Evolutionary conservation across 495 filamentous ascomycete genomes (phyloP).

Genomic region (Xylaria grammica): DNA sequence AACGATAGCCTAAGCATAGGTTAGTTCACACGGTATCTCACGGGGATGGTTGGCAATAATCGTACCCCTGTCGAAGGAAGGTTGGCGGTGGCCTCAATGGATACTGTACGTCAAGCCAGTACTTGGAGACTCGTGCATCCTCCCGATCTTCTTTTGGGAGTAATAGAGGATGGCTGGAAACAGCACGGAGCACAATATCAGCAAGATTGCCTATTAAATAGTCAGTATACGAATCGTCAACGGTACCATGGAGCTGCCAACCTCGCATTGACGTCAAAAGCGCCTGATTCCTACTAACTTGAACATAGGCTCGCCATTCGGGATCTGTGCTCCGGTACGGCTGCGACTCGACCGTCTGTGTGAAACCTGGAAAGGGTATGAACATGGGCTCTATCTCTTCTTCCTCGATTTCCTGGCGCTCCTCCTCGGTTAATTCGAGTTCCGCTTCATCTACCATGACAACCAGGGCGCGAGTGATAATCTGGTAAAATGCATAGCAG

Average conservation of each 20-base stretch:
- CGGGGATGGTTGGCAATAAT: neutral
- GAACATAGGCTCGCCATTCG: slow-evolving; percentile 72
- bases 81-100: slow-evolving; percentile 48
- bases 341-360: slow-evolving; percentile 44
- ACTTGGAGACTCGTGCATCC: slow-evolving; percentile 31
- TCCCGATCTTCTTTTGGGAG: slow-evolving; percentile 29
- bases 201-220: slow-evolving; percentile 36
- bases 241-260: slow-evolving; percentile 35
- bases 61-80: slow-evolving; percentile 47
- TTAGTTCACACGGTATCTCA: slow-evolving; percentile 22
- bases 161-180: slow-evolving; percentile 21
- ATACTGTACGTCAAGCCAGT: slow-evolving; percentile 49
- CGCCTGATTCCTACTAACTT: slow-evolving; percentile 58
- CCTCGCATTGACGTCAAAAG: slow-evolving; percentile 55
- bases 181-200: slow-evolving; percentile 27
- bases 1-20: slow-evolving; percentile 34
- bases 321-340: slow-evolving; percentile 67
- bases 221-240: neutral
- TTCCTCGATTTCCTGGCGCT: slow-evolving; percentile 40
- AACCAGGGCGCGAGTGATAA: slow-evolving; percentile 40
- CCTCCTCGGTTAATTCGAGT: slow-evolving; percentile 25
- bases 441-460: slow-evolving; percentile 29
- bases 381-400: slow-evolving; percentile 54
- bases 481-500: slow-evolving; percentile 42
- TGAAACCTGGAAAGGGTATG: slow-evolving; percentile 64